These are phyloP conservation scores for Phoenix dactylifera DNA, from an alignment of 176 grass and related monocot species.

Conservation along the genomic window DNA sequence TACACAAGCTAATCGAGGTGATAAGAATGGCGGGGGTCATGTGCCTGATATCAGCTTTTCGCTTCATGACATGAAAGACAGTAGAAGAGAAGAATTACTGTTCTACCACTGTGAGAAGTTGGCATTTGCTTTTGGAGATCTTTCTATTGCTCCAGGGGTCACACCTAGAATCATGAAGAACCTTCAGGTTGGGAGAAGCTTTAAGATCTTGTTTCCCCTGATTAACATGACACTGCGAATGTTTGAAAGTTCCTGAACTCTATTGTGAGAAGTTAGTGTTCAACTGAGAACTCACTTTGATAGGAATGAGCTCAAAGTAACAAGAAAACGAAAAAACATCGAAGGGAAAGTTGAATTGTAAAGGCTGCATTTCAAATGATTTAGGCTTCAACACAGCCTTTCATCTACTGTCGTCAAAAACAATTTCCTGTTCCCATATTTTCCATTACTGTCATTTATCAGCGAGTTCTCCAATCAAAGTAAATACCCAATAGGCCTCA, in stretches of 20 bases:
- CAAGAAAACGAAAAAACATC: too few species aligned
- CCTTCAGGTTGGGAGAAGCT: slow-evolving; percentile 14
- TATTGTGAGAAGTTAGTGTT: too few species aligned
- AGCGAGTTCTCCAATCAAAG: background rate
- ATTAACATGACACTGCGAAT: too few species aligned
- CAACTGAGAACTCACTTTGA: too few species aligned
- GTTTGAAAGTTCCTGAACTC: too few species aligned
- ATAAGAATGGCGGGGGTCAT: slow-evolving; percentile 31
- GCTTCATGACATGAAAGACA: slow-evolving; percentile 12
- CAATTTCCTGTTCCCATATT: background rate
- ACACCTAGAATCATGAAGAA: slow-evolving; percentile 35
- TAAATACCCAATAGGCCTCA: background rate
- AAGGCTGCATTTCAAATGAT: too few species aligned
- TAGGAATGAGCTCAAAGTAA: too few species aligned
- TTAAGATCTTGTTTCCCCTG: too few species aligned
- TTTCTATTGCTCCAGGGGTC: slow-evolving; percentile 14
- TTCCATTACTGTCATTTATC: too few species aligned
- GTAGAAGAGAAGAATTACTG: slow-evolving; percentile 25
- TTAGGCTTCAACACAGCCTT: too few species aligned
- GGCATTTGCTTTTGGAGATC: slow-evolving; percentile 38
- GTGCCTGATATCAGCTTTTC: slow-evolving; percentile 38
- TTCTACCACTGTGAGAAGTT: slow-evolving; percentile 35
- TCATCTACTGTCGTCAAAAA: background rate
- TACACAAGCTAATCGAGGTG: slow-evolving; percentile 17
- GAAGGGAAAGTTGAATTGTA: too few species aligned